phyloP scores from a whole-genome alignment of 1,284 basidiomycete genomes.

The Omphalotus olearius region DNA sequence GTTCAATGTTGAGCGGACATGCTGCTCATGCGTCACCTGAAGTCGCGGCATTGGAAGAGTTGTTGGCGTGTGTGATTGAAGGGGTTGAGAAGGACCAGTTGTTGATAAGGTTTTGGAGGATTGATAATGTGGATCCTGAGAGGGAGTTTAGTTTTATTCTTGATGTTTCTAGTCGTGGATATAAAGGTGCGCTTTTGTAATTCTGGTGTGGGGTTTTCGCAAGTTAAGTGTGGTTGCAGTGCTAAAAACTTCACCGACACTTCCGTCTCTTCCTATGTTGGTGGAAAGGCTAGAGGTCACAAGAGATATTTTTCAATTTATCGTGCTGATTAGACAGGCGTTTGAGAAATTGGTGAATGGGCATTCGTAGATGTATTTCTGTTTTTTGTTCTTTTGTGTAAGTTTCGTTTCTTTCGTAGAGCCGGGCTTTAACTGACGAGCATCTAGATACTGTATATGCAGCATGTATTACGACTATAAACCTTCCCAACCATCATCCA shows the following conservation, averaged over 20 bases:
- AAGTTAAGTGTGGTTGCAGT: slow-evolving; percentile 34
- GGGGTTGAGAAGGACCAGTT: slow-evolving; percentile 72
- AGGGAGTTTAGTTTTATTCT: slow-evolving; percentile 75
- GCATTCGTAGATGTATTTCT: no score
- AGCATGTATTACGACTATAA: slow-evolving; percentile 8
- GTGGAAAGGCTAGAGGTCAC: slow-evolving; percentile 62
- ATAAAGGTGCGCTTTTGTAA: slow-evolving; percentile 49
- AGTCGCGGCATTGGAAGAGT: slow-evolving; percentile 52
- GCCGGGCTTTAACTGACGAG: no score
- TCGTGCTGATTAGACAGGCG: slow-evolving; percentile 45
- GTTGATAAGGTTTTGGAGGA: slow-evolving; percentile 65
- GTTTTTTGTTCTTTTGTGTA: no score
- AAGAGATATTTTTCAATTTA: slow-evolving; percentile 59
- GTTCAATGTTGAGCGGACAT: slow-evolving; percentile 53
- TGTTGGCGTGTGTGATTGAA: slow-evolving; percentile 65
- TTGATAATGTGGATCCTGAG: slow-evolving; percentile 55
- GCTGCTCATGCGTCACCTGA: slow-evolving; percentile 55
- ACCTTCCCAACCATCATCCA: slow-evolving; percentile 49
- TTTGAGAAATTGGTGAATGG: slow-evolving; percentile 20
- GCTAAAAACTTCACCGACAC: slow-evolving; percentile 60
- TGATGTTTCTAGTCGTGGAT: slow-evolving; percentile 59
- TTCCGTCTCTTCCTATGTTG: slow-evolving; percentile 59
- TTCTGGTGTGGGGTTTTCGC: background rate
- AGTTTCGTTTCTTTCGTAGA: no score
- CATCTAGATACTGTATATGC: no score